phyloP scores from a whole-genome alignment of 2,329 filamentous ascomycete species.

The Fusarium setosum region DNA sequence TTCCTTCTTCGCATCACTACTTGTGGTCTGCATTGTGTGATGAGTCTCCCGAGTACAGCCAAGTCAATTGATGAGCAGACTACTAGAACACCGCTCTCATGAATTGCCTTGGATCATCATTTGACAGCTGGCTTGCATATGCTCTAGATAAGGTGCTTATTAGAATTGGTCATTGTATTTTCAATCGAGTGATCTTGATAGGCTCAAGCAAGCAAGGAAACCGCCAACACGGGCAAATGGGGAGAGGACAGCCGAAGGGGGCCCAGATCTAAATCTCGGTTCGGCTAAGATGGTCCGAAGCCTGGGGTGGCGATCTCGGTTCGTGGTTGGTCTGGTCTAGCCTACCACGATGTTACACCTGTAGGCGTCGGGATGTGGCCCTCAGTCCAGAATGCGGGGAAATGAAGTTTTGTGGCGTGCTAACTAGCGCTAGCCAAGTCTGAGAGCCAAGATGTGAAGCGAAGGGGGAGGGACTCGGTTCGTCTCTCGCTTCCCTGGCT shows the following conservation, averaged over 20 bases:
- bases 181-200: background rate
- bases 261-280: slow-evolving; percentile 21
- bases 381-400: slow-evolving; percentile 2
- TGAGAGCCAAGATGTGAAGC: background rate
- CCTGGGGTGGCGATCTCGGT: slow-evolving; percentile 20
- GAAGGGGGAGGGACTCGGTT: background rate
- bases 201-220: background rate
- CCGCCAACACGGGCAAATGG: background rate
- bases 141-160: background rate
- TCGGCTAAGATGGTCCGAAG: slow-evolving; percentile 22
- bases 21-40: too few species aligned
- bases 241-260: background rate
- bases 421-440: background rate
- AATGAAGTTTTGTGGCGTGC: background rate
- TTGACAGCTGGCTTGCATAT: background rate
- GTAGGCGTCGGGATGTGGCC: slow-evolving; percentile 33
- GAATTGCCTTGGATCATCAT: background rate
- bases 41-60: too few species aligned
- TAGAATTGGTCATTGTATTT: background rate
- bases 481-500: background rate
- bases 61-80: too few species aligned
- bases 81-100: background rate
- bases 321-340: slow-evolving; percentile 10
- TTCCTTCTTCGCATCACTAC: too few species aligned
- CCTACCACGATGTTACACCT: background rate